phyloP scores from a whole-genome alignment of 305 asterid genomes.

The Galium porrigens region DNA sequence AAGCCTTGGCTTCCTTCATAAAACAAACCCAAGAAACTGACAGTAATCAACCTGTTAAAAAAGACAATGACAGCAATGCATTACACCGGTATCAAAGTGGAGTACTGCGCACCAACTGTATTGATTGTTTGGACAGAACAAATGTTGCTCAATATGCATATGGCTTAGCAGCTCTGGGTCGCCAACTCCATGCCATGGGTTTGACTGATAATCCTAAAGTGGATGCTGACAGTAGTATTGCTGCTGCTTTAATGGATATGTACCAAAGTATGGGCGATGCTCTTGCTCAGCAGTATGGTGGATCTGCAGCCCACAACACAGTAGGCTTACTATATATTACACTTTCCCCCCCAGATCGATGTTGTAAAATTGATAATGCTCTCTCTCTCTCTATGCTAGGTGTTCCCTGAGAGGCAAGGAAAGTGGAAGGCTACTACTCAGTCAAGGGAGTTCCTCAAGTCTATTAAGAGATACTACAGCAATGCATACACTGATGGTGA shows the following conservation, averaged over 20 bases:
- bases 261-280: conserved; percentile 99
- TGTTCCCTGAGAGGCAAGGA: conserved; percentile 95
- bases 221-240: conserved; percentile 91
- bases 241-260: conserved; percentile 98
- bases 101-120: conserved; percentile 91
- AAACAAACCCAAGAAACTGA: conserved; percentile 55
- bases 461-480: conserved; percentile 91
- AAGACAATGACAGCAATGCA: conserved; percentile 26
- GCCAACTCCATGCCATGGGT: conserved; percentile 84
- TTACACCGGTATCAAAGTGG: conserved; percentile 72
- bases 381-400: conserved; percentile 28
- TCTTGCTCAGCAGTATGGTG: conserved; percentile 96
- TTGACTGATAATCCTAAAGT: conserved; percentile 71
- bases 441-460: conserved; percentile 85
- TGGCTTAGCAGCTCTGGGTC: conserved; percentile 86
- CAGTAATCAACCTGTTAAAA: conserved; percentile 28
- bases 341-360: conserved; percentile 5
- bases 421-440: conserved; percentile 99
- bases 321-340: conserved; percentile 26
- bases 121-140: conserved; percentile 93
- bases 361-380: not conserved
- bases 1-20: conserved; percentile 26
- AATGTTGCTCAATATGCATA: conserved; percentile 96
- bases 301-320: conserved; percentile 95
- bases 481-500: conserved; percentile 97